phyloP scores from a whole-genome alignment of 495 filamentous ascomycete species.

The Daldinia childiae region DNA sequence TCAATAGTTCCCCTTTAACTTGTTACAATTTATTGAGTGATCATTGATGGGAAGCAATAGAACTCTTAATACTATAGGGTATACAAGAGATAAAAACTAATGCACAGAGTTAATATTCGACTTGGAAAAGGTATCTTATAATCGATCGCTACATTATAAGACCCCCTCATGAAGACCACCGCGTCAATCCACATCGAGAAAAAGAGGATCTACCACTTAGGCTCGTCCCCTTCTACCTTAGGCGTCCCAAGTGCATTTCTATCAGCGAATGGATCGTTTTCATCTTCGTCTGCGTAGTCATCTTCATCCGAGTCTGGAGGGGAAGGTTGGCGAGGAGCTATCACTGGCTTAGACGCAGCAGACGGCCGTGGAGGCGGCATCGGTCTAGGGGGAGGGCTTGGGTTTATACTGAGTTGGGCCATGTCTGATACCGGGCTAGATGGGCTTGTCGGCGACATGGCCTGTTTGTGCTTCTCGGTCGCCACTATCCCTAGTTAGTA shows the following conservation, averaged over 20 bases:
- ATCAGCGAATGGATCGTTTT: constrained; percentile 82
- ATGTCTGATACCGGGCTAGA: constrained; percentile 48
- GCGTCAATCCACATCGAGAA: background rate
- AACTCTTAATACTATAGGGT: background rate
- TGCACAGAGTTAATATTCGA: background rate
- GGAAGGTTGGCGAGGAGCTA: constrained; percentile 48
- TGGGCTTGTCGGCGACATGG: constrained; percentile 51
- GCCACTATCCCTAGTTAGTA: constrained; percentile 55
- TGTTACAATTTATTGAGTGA: background rate
- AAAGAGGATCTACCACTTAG: constrained; percentile 59
- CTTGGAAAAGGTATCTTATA: constrained; percentile 29
- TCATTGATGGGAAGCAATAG: background rate
- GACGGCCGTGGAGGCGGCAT: constrained; percentile 55
- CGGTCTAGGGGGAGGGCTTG: constrained; percentile 49
- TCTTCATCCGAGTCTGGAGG: constrained; percentile 50
- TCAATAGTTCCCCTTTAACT: background rate
- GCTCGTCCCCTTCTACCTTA: constrained; percentile 61
- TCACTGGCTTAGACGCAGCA: constrained; percentile 51
- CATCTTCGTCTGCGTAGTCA: constrained; percentile 68
- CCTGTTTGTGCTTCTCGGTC: constrained; percentile 59
- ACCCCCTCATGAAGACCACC: background rate
- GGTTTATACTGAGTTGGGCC: constrained; percentile 51
- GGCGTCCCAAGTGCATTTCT: constrained; percentile 75
- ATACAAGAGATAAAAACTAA: background rate
- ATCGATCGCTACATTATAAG: constrained; percentile 6